Percentiles rank a stretch among this genome's conserved stretches.
These are phyloP conservation scores for Phytophthora tubulina DNA, from an alignment of 352 stramenopile species.

Conservation along the genomic window DNA sequence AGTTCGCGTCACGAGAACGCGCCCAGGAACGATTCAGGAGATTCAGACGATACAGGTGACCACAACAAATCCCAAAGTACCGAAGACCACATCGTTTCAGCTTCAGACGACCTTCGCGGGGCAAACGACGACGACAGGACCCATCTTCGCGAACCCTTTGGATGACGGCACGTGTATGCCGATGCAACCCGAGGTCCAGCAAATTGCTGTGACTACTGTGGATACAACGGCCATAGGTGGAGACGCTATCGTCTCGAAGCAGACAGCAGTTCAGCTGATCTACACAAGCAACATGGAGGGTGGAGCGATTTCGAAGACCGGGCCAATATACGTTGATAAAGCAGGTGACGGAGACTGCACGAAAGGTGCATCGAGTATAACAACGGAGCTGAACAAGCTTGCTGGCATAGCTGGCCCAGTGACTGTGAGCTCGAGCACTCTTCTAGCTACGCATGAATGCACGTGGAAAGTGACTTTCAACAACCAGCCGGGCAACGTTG, in stretches of 20 bases:
- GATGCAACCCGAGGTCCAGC: slow-evolving; percentile 86
- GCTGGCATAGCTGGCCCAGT: slow-evolving; percentile 55
- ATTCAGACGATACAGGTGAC: slow-evolving; percentile 73
- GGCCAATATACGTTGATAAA: slow-evolving; percentile 85
- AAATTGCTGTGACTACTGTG: slow-evolving; percentile 89
- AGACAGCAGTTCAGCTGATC: slow-evolving; percentile 88
- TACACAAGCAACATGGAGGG: slow-evolving; percentile 82
- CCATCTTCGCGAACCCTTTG: slow-evolving; percentile 87
- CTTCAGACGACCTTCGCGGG: slow-evolving; percentile 58
- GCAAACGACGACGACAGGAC: slow-evolving; percentile 67
- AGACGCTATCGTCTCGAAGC: slow-evolving; percentile 89
- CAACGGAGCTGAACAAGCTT: slow-evolving; percentile 58
- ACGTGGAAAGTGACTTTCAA: slow-evolving; percentile 92
- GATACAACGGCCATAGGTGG: slow-evolving; percentile 92
- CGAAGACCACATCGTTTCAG: slow-evolving; percentile 49
- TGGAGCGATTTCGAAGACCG: slow-evolving; percentile 67
- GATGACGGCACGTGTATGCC: slow-evolving; percentile 70
- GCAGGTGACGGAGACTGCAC: slow-evolving; percentile 81
- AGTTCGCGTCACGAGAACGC: slow-evolving; percentile 55
- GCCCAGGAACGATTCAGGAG: slow-evolving; percentile 65
- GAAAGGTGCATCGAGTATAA: slow-evolving; percentile 63
- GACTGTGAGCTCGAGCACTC: slow-evolving; percentile 54
- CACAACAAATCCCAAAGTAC: slow-evolving; percentile 53
- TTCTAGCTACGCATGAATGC: slow-evolving; percentile 75
- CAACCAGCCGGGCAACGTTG: slow-evolving; percentile 88